Base-by-base conservation (phyloP, 345 rosid genomes). In the Salix dunnii region DNA sequence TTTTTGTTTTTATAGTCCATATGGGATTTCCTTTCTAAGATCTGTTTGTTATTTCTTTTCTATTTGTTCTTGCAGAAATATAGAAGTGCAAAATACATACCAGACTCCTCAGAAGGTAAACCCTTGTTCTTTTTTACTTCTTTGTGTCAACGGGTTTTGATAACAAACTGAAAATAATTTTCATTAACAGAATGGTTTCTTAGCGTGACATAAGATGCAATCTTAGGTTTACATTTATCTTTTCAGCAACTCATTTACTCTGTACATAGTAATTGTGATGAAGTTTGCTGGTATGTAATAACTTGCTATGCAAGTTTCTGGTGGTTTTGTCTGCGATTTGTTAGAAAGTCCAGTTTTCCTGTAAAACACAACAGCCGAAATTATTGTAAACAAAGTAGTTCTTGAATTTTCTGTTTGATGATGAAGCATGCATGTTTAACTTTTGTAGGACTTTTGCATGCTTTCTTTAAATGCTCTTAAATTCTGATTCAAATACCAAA, bases 1-100 rank as follows among this genome's bases (percentile, higher is more conserved):
- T 18, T 17, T 28, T 53, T 20, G 2, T 7, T 53, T 27, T n/a
- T 58, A 7, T 31, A 25, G 36, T 30, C 36, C 25, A 33, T 4
- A 66, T 60, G 42, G 4, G 28, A 17, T 20, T 48, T 42, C 42
- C 33, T 6, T 23, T 40, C 48, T 21, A 60, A n/a, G 58, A 65
- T 68, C 51, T 69, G 55, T 74, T 73, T 3, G 11, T 53, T 7
- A 13, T 42, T 75, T 67, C 20, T 53, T 38, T 51, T 67, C 38
- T 49, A 30, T 8, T 78, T 66, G 21, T 7, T 21, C 40, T 74
- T 77, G 70, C 87, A 94, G 97, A 96, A 96, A 78, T 96, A 96
- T 84, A 90, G 98, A 77, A 88, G 84, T 73, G 98, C 93, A 3
- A 96, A 93, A 77, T 90, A 89, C 89, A 81, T 90, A 78, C 94